Evolutionary conservation across 768 basidiomycete species (phyloP).

Genomic region (Trametes sanguinea): DNA sequence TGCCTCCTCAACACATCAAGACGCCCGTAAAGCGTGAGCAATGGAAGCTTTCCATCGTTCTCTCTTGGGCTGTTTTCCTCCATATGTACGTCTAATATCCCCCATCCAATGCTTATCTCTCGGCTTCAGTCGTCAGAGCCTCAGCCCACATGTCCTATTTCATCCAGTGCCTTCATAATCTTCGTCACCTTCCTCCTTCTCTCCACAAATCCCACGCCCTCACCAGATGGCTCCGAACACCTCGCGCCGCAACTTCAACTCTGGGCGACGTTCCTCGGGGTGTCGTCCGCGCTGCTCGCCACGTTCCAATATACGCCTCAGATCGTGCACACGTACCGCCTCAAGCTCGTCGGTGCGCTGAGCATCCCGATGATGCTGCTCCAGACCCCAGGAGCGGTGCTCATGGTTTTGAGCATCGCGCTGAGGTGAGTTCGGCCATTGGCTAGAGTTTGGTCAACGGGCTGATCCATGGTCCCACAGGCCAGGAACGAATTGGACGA

Average conservation of each 20-base stretch:
- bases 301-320: constrained; percentile 89
- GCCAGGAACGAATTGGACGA: constrained; percentile 85
- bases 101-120: no score
- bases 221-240: constrained; percentile 32
- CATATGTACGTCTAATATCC: constrained; percentile 66
- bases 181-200: constrained; percentile 67
- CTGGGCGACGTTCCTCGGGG: constrained; percentile 89
- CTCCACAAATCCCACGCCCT: constrained; percentile 41
- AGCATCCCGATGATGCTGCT: constrained; percentile 97
- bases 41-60: constrained; percentile 77
- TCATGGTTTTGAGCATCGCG: constrained; percentile 86
- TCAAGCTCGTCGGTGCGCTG: constrained; percentile 85
- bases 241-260: constrained; percentile 42
- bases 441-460: neutral
- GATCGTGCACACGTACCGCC: constrained; percentile 72
- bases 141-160: no score
- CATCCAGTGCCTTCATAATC: constrained; percentile 51
- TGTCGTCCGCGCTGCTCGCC: constrained; percentile 77
- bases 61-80: constrained; percentile 67
- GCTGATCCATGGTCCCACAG: constrained; percentile 35
- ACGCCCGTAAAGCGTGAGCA: constrained; percentile 57
- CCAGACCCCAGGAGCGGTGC: constrained; percentile 84
- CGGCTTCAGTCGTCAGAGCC: no score
- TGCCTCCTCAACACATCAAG: constrained; percentile 46
- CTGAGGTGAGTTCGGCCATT: constrained; percentile 46